Evolutionary conservation across 192 early-diverging fungal genomes (phyloP), one percentile per base, ranked within the genome.

Genomic region (Glomus cerebriforme): DNA sequence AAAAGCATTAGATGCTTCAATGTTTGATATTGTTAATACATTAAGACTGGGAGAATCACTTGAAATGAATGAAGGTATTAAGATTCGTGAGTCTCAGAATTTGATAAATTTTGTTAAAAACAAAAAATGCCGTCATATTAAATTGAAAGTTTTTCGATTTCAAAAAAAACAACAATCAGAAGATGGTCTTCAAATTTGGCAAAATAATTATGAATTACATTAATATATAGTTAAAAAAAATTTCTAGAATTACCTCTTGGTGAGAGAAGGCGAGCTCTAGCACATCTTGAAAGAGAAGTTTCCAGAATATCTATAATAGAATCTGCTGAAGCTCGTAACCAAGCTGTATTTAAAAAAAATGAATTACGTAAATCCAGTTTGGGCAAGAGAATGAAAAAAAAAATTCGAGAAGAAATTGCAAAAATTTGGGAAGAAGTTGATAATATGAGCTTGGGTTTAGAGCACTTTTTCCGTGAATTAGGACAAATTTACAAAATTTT

Each of bases 401-500:
- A 76, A 24, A 65, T 32, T 58, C 7, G 32, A 63, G 29, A 49
- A 76, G 39, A 32, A 76, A 65, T 24, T 47, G 24, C 62, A n/a
- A 32, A 76, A 60, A 76, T 26, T 6, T 58, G 59, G 59, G 58
- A 75, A 24, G 7, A 19, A 27, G 37, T 45, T 47, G 15, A 76
- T 13, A 49, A 31, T 26, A 75, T 59, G n/a, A 75, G 24, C 10
- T 63, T 75, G 24, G 74, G 59, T 34, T 12, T 59, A 59, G 54
- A 75, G 59, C 74, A 75, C 26, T 75, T 75, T 26, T 62, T 75
- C 54, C 74, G 74, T 62, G 74, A 75, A 75, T 59, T 75, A 62
- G 74, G 58, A 26, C 74, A 75, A 27, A 75, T 75, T 24, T 75
- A 75, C 26, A 35, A 66, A 66, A 66, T 66, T 17, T 29, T 35